These are phyloP conservation scores for Rehmannia glutinosa DNA, from an alignment of 257 asterid genomes.

Conservation along the genomic window DNA sequence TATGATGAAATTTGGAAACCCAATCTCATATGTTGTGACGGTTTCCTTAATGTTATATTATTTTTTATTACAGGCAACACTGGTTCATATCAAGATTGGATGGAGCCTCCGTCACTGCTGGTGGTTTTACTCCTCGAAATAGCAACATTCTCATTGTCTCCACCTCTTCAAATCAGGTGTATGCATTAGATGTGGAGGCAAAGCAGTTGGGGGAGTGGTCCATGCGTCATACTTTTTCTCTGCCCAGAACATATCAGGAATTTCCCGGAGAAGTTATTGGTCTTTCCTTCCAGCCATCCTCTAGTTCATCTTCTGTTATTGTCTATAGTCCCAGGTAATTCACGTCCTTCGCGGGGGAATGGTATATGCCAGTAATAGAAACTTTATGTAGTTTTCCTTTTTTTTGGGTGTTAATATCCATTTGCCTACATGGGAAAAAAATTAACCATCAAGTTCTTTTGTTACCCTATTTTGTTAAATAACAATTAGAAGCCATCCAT, in stretches of 20 bases:
- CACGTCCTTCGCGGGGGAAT: neutral
- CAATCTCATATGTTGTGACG: neutral
- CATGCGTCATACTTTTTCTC: constrained; percentile 56
- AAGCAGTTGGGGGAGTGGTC: constrained; percentile 95
- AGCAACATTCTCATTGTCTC: constrained; percentile 72
- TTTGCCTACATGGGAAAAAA: neutral
- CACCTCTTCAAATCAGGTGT: constrained; percentile 87
- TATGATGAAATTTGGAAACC: neutral
- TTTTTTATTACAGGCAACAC: constrained; percentile 66
- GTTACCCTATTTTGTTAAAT: neutral
- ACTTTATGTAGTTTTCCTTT: neutral
- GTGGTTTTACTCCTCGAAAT: constrained; percentile 73
- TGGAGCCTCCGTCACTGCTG: constrained; percentile 93
- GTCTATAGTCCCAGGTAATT: constrained; percentile 86
- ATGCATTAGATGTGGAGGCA: constrained; percentile 93
- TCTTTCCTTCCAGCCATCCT: constrained; percentile 73
- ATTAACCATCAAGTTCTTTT: neutral
- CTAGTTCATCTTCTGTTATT: constrained; percentile 66
- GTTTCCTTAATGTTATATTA: constrained; percentile 2
- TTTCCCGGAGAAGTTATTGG: constrained; percentile 99
- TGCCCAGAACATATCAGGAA: constrained; percentile 88
- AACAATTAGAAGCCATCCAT: neutral
- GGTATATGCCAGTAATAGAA: neutral
- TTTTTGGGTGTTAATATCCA: neutral
- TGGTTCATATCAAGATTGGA: constrained; percentile 95